Base-by-base conservation (phyloP, 257 asterid genomes). In the Fraxinus cuspidata region DNA sequence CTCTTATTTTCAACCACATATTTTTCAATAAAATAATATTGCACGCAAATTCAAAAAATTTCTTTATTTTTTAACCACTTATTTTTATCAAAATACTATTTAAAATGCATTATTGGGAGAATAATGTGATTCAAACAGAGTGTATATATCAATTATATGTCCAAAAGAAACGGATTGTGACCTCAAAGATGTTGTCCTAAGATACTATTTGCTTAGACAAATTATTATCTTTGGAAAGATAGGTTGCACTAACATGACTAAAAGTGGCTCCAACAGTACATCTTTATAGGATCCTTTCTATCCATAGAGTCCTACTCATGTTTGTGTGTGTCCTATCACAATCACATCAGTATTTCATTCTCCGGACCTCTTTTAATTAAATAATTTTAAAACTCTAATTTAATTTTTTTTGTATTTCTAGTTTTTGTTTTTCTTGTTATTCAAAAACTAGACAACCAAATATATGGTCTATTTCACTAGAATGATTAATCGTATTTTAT, bases 151-250 rank as follows among this genome's bases (percentile, higher is more conserved):
- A 73, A 72, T 77, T 82, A 71, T 70, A 72, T 75, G 63, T 78
- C 84, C 27, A 86, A 88, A 92, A 90, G 97, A 82, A 87, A 84
- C 85, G 89, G 96, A 92, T 90, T 78, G 96, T 90, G 97, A 90
- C 94, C 83, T 77, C 83, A 85, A 87, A 85, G 91, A 86, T 86
- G 83, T 81, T 81, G 86, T 88, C 86, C 82, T 74, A 79, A 71
- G 49, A 80, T 75, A 29, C 81, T 71, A 82, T 70, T 77, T 85
- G 66, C 68, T 75, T 74, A 78, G 18, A 49, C 64, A 38, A 67
- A 82, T 81, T 78, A 82, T 86, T 83, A 66, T 83, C 83, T 78
- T 77, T 42, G 79, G 84, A 84, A 83, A 88, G 84, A 83, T 71
- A 56, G 86, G 70, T 60, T 75, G 84, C 96, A 89, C 91, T 86